A percentile compares a stretch with the other conserved stretches of the same genome.
Conservation (phyloP, 2,329 filamentous ascomycete species). For the Stachybotrys chlorohalonatus region DNA sequence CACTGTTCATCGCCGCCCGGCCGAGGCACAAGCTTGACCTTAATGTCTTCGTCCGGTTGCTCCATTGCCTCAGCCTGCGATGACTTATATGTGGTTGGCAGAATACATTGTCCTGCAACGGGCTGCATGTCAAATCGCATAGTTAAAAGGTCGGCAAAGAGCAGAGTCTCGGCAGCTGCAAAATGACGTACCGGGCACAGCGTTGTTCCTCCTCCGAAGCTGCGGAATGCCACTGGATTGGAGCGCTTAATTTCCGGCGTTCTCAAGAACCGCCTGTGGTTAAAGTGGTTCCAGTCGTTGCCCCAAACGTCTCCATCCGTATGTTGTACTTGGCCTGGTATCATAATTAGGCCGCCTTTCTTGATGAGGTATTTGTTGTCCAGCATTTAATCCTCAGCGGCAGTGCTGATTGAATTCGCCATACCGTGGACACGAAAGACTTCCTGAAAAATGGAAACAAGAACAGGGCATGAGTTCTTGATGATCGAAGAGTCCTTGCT, state of each 20-base stretch:
- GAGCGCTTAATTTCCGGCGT: neutral
- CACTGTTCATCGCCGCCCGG: neutral
- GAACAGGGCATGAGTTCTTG: neutral
- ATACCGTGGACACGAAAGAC: neutral
- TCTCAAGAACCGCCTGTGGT: neutral
- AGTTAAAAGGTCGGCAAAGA: neutral
- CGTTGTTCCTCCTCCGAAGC: neutral
- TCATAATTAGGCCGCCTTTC: neutral
- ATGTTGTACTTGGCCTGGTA: neutral
- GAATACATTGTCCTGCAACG: neutral
- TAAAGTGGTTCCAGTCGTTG: neutral
- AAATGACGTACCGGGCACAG: neutral
- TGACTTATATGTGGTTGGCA: neutral
- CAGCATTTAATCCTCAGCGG: neutral
- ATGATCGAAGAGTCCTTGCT: neutral
- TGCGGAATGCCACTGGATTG: neutral
- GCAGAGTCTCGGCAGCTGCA: neutral
- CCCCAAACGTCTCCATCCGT: neutral
- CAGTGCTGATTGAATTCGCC: neutral
- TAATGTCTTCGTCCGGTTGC: slow-evolving; percentile 2
- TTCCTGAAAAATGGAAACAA: slow-evolving; percentile 1
- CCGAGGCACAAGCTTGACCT: neutral
- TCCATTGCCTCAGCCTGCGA: slow-evolving; percentile 1
- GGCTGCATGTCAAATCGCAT: neutral
- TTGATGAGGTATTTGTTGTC: slow-evolving; percentile 1